Conservation (phyloP, 495 filamentous ascomycete genomes). For the Neurospora africana region DNA sequence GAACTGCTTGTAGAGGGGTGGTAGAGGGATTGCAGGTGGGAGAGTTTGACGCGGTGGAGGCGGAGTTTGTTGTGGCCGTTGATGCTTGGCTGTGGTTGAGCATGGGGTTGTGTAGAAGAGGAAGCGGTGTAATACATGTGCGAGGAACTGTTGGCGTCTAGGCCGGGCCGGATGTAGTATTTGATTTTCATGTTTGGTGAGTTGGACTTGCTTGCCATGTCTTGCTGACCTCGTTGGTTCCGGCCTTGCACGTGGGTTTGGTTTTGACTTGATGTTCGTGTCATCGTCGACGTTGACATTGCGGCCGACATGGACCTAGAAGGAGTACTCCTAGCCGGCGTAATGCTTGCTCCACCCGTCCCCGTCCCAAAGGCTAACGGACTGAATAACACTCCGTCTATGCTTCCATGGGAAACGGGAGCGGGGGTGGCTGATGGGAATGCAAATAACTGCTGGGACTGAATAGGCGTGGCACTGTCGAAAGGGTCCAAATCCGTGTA, state of each 20-base stretch:
- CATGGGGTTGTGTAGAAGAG: background rate
- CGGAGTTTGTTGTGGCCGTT: background rate
- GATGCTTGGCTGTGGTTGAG: background rate
- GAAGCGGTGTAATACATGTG: background rate
- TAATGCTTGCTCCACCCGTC: background rate
- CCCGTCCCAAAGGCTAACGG: background rate
- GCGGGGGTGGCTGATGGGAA: background rate
- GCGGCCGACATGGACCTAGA: no score
- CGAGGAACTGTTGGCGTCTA: background rate
- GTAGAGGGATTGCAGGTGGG: background rate
- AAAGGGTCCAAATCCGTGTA: background rate
- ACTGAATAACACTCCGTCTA: background rate
- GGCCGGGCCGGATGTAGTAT: background rate
- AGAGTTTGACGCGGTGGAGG: background rate
- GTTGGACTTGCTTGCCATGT: background rate
- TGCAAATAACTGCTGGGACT: background rate
- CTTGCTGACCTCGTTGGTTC: no score
- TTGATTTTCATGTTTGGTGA: background rate
- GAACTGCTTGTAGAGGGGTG: background rate
- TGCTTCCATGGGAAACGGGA: background rate
- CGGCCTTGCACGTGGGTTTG: no score
- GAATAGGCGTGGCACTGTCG: background rate
- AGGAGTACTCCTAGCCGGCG: background rate
- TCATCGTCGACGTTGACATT: background rate
- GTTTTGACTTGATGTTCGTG: background rate